Percentiles rank a stretch among this genome's conserved stretches.
phyloP scores from a whole-genome alignment of 108 stramenopile species.

The Cyclotella kingstonii region DNA sequence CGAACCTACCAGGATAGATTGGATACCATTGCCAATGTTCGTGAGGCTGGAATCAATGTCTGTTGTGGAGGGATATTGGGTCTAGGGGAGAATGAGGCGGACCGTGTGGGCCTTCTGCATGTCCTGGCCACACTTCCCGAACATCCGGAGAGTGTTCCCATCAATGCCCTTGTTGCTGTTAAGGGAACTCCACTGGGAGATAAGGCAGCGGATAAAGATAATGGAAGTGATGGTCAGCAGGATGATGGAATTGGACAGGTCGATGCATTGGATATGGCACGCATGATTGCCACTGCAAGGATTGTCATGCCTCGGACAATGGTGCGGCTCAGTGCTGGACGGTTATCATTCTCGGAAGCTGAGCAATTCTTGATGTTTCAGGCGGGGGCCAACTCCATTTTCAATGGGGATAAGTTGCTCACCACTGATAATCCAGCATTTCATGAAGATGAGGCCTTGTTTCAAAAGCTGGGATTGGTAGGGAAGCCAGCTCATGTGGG shows the following conservation, averaged over 20 bases:
- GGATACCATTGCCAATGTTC: conserved; percentile 93
- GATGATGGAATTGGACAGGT: conserved; percentile 73
- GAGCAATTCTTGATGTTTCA: conserved; percentile 97
- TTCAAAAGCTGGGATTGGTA: conserved; percentile 86
- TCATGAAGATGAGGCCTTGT: conserved; percentile 84
- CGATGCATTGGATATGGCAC: conserved; percentile 95
- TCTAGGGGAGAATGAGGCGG: conserved; percentile 89
- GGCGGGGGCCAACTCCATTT: conserved; percentile 97
- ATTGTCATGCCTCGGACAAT: conserved; percentile 97
- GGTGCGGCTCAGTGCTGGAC: conserved; percentile 95
- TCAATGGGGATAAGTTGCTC: conserved; percentile 95
- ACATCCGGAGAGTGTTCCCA: conserved; percentile 97
- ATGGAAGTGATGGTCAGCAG: too few relatives aligned
- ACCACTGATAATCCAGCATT: conserved; percentile 95
- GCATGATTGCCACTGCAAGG: conserved; percentile 97
- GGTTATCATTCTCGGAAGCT: conserved; percentile 90
- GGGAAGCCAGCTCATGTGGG: conserved; percentile 92
- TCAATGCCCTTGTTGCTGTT: conserved; percentile 93
- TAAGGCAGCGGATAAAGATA: conserved; percentile 33
- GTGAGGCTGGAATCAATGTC: conserved; percentile 95
- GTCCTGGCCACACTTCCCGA: conserved; percentile 91
- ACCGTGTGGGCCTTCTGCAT: conserved; percentile 93
- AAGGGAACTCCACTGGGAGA: conserved; percentile 92
- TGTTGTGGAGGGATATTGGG: conserved; percentile 98
- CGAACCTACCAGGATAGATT: conserved; percentile 95